Conservation (phyloP, 192 early-diverging fungal genomes). For the Chytriomyces confervae region DNA sequence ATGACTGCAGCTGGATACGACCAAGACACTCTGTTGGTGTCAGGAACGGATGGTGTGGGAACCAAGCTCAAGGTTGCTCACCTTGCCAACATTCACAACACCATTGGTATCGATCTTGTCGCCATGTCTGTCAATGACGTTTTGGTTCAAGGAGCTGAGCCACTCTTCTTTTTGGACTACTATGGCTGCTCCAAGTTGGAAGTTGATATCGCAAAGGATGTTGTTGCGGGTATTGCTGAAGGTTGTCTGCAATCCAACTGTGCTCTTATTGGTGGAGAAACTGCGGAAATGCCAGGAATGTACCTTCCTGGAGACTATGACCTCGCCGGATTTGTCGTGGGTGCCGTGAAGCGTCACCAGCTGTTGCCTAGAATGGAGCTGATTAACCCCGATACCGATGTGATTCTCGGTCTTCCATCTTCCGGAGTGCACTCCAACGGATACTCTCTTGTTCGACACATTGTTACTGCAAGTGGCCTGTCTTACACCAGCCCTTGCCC, state of each 20-base stretch:
- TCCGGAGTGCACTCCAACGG: slow-evolving; percentile 99
- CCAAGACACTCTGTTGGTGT: slow-evolving; percentile 89
- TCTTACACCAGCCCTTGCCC: slow-evolving; percentile 82
- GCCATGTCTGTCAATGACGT: slow-evolving; percentile 99
- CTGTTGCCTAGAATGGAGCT: slow-evolving; percentile 83
- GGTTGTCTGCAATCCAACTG: slow-evolving; percentile 90
- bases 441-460: slow-evolving; percentile 96
- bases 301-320: slow-evolving; percentile 83
- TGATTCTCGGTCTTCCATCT: slow-evolving; percentile 89
- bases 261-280: slow-evolving; percentile 98
- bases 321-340: slow-evolving; percentile 96
- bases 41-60: slow-evolving; percentile 98
- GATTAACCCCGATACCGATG: slow-evolving; percentile 76
- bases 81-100: slow-evolving; percentile 81
- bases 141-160: slow-evolving; percentile 98
- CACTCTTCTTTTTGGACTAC: slow-evolving; percentile 98
- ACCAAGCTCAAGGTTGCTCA: slow-evolving; percentile 99
- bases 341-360: slow-evolving; percentile 89
- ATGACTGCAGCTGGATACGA: slow-evolving; percentile 88
- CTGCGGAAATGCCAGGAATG: slow-evolving; percentile 99
- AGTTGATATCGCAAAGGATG: slow-evolving; percentile 86
- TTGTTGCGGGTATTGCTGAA: slow-evolving; percentile 92
- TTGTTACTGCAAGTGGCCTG: slow-evolving; percentile 73
- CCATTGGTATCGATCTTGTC: slow-evolving; percentile 95
- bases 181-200: slow-evolving; percentile 95